phyloP scores from a whole-genome alignment of 2,329 filamentous ascomycete species.

The Shiraia bambusicola region DNA sequence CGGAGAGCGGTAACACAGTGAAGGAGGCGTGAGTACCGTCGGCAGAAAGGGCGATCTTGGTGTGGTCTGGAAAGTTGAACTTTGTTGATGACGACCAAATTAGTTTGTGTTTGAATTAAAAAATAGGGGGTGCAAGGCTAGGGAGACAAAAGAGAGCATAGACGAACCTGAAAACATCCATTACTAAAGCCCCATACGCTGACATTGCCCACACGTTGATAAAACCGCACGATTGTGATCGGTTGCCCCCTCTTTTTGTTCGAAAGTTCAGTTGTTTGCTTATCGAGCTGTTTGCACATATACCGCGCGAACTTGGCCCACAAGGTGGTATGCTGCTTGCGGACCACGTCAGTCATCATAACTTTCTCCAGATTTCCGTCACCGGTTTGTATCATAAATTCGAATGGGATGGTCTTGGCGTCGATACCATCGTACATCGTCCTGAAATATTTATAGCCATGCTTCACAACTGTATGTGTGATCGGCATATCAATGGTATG shows the following conservation, averaged over 20 bases:
- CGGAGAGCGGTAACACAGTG: conserved; percentile 68
- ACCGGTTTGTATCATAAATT: conserved; percentile 70
- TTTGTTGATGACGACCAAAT: conserved; percentile 40
- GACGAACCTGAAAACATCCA: conserved; percentile 66
- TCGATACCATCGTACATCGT: conserved; percentile 61
- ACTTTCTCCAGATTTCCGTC: conserved; percentile 61
- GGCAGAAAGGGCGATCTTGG: conserved; percentile 72
- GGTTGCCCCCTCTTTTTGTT: conserved; percentile 26
- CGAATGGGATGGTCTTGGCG: conserved; percentile 49
- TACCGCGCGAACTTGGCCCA: conserved; percentile 62
- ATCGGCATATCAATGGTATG: conserved; percentile 53
- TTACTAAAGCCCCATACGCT: conserved; percentile 76
- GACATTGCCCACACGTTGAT: conserved; percentile 73
- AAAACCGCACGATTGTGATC: conserved; percentile 64
- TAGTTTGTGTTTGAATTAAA: too few species aligned
- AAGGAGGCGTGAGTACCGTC: conserved; percentile 71
- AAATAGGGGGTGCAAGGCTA: too few species aligned
- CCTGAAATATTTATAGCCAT: conserved; percentile 67
- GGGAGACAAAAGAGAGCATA: not conserved
- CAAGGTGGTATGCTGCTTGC: conserved; percentile 57
- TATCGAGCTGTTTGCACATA: conserved; percentile 49
- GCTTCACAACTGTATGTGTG: conserved; percentile 67
- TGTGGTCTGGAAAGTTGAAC: conserved; percentile 82
- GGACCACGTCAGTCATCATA: conserved; percentile 47
- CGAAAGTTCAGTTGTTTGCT: conserved; percentile 38